phyloP scores from a whole-genome alignment of 2,329 filamentous ascomycete genomes.

The Talaromyces sp. region DNA sequence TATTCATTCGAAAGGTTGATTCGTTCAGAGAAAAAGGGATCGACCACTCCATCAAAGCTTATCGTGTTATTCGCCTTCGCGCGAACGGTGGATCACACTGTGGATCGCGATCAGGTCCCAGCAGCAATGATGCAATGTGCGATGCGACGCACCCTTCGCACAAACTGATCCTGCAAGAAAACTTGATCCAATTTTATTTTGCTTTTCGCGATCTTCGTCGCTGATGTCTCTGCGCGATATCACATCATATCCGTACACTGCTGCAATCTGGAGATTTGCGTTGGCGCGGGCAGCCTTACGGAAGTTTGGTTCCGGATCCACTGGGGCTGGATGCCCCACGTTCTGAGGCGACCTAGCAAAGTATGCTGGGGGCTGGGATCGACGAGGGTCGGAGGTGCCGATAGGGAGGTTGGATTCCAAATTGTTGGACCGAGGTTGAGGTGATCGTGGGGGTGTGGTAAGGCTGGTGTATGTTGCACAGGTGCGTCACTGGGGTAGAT shows the following conservation, averaged over 20 bases:
- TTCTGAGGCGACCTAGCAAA: background rate
- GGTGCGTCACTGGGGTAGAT: constrained; percentile 7
- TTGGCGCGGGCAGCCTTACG: constrained; percentile 3
- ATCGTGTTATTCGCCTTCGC: constrained; percentile 5
- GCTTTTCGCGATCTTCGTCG: too few relatives aligned
- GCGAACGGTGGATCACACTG: constrained; percentile 8
- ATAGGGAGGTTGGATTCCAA: background rate
- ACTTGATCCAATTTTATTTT: too few relatives aligned
- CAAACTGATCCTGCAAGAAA: too few relatives aligned
- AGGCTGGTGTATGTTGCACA: constrained; percentile 6
- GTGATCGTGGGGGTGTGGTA: background rate
- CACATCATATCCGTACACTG: too few relatives aligned
- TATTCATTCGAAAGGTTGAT: background rate
- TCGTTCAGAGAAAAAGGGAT: background rate
- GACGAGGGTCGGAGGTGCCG: constrained; percentile 1
- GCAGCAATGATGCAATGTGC: too few relatives aligned
- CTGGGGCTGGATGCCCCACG: constrained; percentile 4
- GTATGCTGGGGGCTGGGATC: constrained; percentile 5
- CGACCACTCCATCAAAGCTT: constrained; percentile 1
- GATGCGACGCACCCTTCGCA: too few relatives aligned
- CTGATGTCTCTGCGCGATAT: too few relatives aligned
- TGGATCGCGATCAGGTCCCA: background rate
- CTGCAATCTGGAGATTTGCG: too few relatives aligned
- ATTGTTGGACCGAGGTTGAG: background rate
- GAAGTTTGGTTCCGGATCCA: constrained; percentile 1